Evolutionary conservation across 2,329 filamentous ascomycete species (phyloP).

Genomic region (Cytospora piceicola): DNA sequence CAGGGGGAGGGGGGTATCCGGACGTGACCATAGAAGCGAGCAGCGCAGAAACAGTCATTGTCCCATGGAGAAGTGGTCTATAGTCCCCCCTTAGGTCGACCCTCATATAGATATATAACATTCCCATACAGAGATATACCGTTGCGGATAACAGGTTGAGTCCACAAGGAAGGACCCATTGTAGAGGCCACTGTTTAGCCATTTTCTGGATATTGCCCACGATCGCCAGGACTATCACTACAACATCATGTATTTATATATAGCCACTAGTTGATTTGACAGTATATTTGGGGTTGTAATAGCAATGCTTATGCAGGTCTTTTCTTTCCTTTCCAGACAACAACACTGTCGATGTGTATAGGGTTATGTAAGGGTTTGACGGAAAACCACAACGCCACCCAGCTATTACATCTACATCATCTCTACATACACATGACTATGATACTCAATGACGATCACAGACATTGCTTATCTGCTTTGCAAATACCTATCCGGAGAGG

Average conservation of each 20-base stretch:
- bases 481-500: not conserved
- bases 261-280: not conserved
- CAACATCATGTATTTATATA: not conserved
- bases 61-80: not conserved
- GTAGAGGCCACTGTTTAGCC: not conserved
- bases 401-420: not conserved
- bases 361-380: no score
- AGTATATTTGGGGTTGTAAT: not conserved
- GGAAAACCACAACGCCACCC: not conserved
- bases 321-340: no score
- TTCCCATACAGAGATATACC: not conserved
- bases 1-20: not conserved
- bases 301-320: not conserved
- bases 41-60: not conserved
- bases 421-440: not conserved
- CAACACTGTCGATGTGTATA: no score
- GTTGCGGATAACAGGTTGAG: not conserved
- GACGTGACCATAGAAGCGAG: not conserved
- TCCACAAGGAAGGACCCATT: conserved; percentile 4
- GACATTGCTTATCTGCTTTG: not conserved
- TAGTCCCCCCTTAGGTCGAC: not conserved
- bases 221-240: not conserved
- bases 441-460: not conserved
- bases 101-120: not conserved
- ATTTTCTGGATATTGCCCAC: not conserved